Evolutionary conservation across 176 grass and related monocot species (phyloP).

Genomic region (Themeda triandra): DNA sequence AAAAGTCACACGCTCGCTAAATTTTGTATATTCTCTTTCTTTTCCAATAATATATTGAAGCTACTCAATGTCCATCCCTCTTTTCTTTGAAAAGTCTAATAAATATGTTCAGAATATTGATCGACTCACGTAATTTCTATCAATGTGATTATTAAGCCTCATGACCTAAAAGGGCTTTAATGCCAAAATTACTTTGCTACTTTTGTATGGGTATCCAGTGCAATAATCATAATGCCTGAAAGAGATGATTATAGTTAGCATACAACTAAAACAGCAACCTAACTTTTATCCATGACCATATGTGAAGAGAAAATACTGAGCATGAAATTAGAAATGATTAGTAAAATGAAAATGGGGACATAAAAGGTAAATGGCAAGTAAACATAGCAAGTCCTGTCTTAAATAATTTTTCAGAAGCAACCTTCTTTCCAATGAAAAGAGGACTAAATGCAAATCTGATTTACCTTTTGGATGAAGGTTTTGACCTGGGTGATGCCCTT

Average conservation of each 20-base stretch:
- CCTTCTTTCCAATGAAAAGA: conserved; percentile 4
- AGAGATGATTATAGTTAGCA: background rate
- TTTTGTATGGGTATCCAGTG: background rate
- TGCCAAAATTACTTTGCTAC: background rate
- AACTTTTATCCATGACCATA: background rate
- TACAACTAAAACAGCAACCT: background rate
- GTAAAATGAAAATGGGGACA: background rate
- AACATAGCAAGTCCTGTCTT: background rate
- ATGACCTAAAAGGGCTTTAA: background rate
- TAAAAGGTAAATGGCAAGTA: background rate
- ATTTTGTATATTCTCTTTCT: background rate
- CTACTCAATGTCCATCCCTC: background rate
- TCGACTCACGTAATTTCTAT: no score
- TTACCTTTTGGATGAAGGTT: conserved; percentile 55
- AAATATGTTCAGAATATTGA: no score
- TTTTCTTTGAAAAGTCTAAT: background rate
- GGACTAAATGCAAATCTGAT: background rate
- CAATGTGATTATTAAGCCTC: no score
- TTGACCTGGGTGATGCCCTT: conserved; percentile 36
- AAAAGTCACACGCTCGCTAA: background rate
- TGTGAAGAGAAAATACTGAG: conserved; percentile 11
- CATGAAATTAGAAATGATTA: background rate
- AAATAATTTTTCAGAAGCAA: background rate
- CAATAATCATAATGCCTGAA: background rate
- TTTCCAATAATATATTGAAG: conserved; percentile 8